Conservation (phyloP, 306 rosid genomes). For the Fagus crenata region DNA sequence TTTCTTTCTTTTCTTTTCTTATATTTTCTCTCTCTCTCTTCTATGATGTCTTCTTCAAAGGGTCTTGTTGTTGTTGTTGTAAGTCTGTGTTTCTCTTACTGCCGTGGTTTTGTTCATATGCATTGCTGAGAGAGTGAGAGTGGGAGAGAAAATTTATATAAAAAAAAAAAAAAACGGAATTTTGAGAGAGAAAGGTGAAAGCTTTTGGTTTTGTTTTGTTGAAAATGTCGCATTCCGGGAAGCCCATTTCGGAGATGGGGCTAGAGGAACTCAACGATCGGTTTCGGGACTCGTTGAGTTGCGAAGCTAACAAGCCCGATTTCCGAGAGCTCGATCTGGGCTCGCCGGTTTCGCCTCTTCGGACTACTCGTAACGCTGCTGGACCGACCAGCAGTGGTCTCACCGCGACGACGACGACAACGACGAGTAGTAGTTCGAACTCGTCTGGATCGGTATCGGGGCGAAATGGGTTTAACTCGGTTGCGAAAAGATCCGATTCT, state of each 20-base stretch:
- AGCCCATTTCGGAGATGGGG: conserved; percentile 52
- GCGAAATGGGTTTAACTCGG: conserved; percentile 43
- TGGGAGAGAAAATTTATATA: neutral
- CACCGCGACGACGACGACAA: conserved; percentile 35
- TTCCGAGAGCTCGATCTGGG: conserved; percentile 91
- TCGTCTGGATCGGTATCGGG: conserved; percentile 93
- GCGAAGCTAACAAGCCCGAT: conserved; percentile 80
- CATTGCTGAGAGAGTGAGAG: conserved; percentile 45
- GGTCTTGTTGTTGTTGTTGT: conserved; percentile 14
- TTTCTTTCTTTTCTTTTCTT: conserved; percentile 22
- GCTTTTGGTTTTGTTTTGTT: conserved; percentile 12
- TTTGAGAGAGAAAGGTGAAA: neutral
- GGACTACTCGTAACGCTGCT: conserved; percentile 46
- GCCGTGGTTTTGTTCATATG: conserved; percentile 20
- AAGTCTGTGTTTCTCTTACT: conserved; percentile 10
- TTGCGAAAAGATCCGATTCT: conserved; percentile 52
- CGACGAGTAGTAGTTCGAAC: conserved; percentile 74
- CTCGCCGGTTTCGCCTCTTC: conserved; percentile 88
- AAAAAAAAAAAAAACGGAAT: neutral
- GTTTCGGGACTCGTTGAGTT: conserved; percentile 53
- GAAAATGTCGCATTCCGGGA: conserved; percentile 76
- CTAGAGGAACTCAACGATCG: conserved; percentile 53
- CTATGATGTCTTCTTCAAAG: conserved; percentile 40
- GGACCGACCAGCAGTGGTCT: conserved; percentile 30
- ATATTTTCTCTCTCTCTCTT: conserved; percentile 6